A percentile compares a stretch with the other conserved stretches of the same genome.
These are phyloP conservation scores for Alternaria longipes DNA, from an alignment of 2,329 filamentous ascomycete species.

Conservation along the genomic window DNA sequence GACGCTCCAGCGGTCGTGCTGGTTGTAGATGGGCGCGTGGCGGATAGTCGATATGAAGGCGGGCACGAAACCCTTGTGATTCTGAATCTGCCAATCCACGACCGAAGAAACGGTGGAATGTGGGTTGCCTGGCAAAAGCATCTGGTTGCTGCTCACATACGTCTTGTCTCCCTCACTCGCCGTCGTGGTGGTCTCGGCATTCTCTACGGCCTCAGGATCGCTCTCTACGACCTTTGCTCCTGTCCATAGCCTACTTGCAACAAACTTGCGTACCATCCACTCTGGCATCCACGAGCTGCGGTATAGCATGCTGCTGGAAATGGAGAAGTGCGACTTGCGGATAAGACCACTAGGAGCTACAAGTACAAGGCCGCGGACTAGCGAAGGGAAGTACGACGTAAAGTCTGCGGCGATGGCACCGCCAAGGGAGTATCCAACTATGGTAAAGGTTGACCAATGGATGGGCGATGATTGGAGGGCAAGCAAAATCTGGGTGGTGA, in stretches of 20 bases:
- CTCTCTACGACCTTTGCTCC: conserved; percentile 39
- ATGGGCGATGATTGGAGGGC: conserved; percentile 75
- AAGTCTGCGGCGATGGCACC: conserved; percentile 78
- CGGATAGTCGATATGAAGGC: conserved; percentile 77
- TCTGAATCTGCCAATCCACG: conserved; percentile 73
- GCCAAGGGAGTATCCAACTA: conserved; percentile 83
- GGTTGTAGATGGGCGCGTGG: conserved; percentile 72
- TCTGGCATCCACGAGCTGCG: conserved; percentile 68
- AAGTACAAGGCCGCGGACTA: conserved; percentile 76
- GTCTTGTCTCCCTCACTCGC: conserved; percentile 28
- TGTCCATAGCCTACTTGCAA: conserved; percentile 43
- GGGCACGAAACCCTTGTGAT: conserved; percentile 72
- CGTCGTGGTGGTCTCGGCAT: conserved; percentile 23
- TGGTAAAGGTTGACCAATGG: conserved; percentile 64
- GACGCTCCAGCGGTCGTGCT: conserved; percentile 68
- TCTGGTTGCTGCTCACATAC: conserved; percentile 31
- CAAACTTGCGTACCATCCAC: conserved; percentile 60
- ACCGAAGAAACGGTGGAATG: conserved; percentile 68
- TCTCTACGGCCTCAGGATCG: conserved; percentile 33
- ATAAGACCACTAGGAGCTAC: conserved; percentile 83
- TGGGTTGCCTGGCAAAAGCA: conserved; percentile 62
- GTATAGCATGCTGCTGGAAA: conserved; percentile 71
- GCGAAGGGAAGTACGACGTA: conserved; percentile 71
- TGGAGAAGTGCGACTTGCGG: conserved; percentile 68
- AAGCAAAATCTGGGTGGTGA: conserved; percentile 75